Evolutionary conservation across 768 basidiomycete genomes (phyloP).

Genomic region (Suillus clintonianus): DNA sequence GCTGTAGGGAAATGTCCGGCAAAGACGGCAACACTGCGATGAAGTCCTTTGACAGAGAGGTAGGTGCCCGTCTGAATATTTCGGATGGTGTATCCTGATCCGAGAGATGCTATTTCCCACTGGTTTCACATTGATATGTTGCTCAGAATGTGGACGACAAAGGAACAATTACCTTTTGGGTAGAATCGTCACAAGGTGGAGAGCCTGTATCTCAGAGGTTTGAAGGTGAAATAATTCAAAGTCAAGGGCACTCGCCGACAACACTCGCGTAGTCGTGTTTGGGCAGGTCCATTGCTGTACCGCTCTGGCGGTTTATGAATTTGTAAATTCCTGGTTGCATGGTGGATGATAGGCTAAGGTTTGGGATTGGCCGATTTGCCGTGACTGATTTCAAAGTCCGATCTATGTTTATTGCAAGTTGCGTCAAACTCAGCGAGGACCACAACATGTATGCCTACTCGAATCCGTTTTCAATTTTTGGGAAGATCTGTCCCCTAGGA

Average conservation of each 20-base stretch:
- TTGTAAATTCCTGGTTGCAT: constrained; percentile 33
- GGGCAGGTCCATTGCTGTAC: constrained; percentile 31
- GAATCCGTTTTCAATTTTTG: no score
- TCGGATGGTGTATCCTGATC: constrained; percentile 31
- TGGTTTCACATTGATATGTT: neutral
- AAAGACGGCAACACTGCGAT: constrained; percentile 7
- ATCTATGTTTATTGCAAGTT: no score
- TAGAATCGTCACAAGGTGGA: constrained; percentile 29
- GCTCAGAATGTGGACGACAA: neutral
- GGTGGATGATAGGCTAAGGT: no score
- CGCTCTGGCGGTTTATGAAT: constrained; percentile 33
- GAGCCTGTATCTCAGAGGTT: constrained; percentile 19
- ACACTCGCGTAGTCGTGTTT: constrained; percentile 19
- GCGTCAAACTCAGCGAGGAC: no score
- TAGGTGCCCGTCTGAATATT: constrained; percentile 34
- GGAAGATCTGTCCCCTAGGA: no score
- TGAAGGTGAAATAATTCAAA: neutral
- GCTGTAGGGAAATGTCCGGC: constrained; percentile 30
- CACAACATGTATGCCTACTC: no score
- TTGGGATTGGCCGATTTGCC: no score
- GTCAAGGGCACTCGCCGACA: constrained; percentile 14
- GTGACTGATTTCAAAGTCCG: no score
- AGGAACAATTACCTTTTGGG: constrained; percentile 24
- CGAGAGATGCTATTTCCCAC: constrained; percentile 32
- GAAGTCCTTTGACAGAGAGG: constrained; percentile 16